Base-by-base conservation (phyloP, 2,329 filamentous ascomycete species). In the Blastomyces silverae region DNA sequence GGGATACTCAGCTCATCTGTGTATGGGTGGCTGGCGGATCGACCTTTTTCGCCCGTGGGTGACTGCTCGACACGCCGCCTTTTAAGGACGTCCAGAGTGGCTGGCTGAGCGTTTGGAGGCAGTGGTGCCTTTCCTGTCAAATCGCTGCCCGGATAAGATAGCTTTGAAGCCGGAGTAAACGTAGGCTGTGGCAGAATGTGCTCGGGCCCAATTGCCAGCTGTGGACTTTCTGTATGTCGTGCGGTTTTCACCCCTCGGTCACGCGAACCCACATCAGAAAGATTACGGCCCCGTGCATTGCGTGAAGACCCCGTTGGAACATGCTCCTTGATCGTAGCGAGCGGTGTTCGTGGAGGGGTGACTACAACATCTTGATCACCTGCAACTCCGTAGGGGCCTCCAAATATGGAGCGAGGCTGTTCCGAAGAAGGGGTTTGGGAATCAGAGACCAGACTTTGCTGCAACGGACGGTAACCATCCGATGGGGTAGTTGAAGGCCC, bases 261-360 rank as follows among this genome's bases (percentile, higher is more conserved):
- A 46, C 77, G 76, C 15, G 75, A 74, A 20, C 78, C 79, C 56
- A 79, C 70, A 65, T 81, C 79, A 22, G 75, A 74, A 25, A 75
- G 68, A 7, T 76, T 72, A 17, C 79, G 79, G 63, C 76, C 77
- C 69, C 78, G 76, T 70, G 79, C 79, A 66, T 72, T 71, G 42
- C 77, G 69, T 10, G 73, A 70, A 55, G 75, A 76, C 57, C 78
- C 75, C 64, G 79, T 78, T 56, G 80, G 79, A 64, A 77, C 78
- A 63, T 79, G 70, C 71, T 86, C 84, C 42, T 77, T 78, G 67
- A 86, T 85, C 0, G 82, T 77, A 25, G 81, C 78, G 10, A 86
- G 80, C 31, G 77, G 75, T 63, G 73, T 77, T 55, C 74, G 74
- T 44, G 77, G 73, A 39, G 78, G 78, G 25, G 76, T 75, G 59